phyloP scores from a whole-genome alignment of 345 rosid genomes.

The Stellera chamaejasme region DNA sequence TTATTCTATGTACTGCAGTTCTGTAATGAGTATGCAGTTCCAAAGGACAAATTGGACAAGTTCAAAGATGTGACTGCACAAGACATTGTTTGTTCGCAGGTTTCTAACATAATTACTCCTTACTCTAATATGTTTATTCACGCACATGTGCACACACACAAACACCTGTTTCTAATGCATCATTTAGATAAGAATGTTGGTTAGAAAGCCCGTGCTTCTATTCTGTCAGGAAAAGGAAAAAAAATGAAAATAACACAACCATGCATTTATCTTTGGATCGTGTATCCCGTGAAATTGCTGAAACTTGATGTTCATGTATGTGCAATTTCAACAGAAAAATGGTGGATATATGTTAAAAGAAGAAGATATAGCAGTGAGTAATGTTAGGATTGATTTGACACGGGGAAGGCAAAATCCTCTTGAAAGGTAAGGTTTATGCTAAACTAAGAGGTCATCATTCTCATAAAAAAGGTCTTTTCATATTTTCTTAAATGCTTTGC shows the following conservation, averaged over 20 bases:
- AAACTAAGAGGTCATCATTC: slow-evolving; percentile 5
- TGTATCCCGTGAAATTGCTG: neutral
- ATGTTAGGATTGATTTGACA: slow-evolving; percentile 83
- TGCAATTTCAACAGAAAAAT: slow-evolving; percentile 40
- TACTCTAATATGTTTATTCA: neutral
- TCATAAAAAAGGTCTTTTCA: slow-evolving; percentile 3
- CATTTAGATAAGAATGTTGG: no score
- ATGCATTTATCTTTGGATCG: no score
- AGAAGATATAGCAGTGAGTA: slow-evolving; percentile 75
- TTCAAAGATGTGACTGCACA: slow-evolving; percentile 74
- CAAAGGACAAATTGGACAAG: slow-evolving; percentile 70
- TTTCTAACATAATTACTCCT: slow-evolving; percentile 11
- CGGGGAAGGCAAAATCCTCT: slow-evolving; percentile 85
- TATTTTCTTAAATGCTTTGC: neutral
- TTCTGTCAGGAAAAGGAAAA: no score
- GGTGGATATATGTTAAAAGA: slow-evolving; percentile 52
- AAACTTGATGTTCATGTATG: slow-evolving; percentile 10
- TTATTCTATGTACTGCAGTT: slow-evolving; percentile 44
- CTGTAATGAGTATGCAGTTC: slow-evolving; percentile 93
- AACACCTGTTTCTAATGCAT: no score
- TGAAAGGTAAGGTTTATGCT: slow-evolving; percentile 46
- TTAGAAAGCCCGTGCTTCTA: no score
- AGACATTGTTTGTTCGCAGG: slow-evolving; percentile 95
- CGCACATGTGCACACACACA: neutral
- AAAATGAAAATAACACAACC: no score